phyloP scores from a whole-genome alignment of 208 protist genomes.

The Naegleria fowleri region DNA sequence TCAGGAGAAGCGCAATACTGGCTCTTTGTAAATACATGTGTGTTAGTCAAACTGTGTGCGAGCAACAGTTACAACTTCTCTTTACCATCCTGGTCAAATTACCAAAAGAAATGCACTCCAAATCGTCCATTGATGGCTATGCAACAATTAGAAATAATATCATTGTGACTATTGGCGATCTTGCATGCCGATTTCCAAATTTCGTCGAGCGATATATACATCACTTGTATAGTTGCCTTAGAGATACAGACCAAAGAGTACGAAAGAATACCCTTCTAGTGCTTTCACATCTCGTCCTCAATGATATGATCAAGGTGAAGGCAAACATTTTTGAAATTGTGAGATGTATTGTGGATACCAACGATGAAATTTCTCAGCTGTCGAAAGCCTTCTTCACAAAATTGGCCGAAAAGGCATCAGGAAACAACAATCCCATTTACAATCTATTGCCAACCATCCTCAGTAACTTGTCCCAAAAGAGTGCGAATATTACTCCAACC shows the following conservation, averaged over 20 bases:
- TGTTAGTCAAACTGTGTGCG: slow-evolving; percentile 48
- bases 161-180: slow-evolving; percentile 59
- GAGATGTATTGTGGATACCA: background rate
- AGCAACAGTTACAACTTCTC: slow-evolving; percentile 52
- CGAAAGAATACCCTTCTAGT: slow-evolving; percentile 66
- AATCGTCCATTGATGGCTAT: background rate
- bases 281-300: slow-evolving; percentile 68
- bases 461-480: background rate
- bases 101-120: background rate
- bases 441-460: background rate
- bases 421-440: background rate
- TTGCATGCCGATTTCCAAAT: slow-evolving; percentile 65
- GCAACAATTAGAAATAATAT: slow-evolving; percentile 53
- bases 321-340: slow-evolving; percentile 52
- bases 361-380: background rate
- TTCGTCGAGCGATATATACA: slow-evolving; percentile 56
- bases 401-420: background rate
- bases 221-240: slow-evolving; percentile 54
- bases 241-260: slow-evolving; percentile 38
- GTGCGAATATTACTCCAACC: slow-evolving; percentile 28
- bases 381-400: slow-evolving; percentile 8
- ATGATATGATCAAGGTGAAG: slow-evolving; percentile 68
- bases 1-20: slow-evolving; percentile 37
- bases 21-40: slow-evolving; percentile 61
- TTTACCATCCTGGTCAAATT: slow-evolving; percentile 45